Evolutionary conservation across 1,284 basidiomycete genomes (phyloP), one percentile per base, ranked within the genome.

Genomic region (Leccinum subrobustum): DNA sequence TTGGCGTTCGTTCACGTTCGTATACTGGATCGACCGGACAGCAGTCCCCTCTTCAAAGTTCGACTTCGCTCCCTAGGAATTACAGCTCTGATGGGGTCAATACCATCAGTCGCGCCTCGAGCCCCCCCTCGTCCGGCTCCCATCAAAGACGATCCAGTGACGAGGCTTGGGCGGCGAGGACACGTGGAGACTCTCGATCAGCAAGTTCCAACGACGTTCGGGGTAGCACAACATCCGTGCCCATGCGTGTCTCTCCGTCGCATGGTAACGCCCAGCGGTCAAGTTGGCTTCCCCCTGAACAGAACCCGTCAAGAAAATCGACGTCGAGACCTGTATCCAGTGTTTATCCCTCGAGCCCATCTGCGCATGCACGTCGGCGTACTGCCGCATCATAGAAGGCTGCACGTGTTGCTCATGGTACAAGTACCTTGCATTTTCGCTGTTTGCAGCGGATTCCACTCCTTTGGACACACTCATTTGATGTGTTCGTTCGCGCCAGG

Each of bases 141-240:
- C 70, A 75, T 50, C 67, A 72, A 37, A 73, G 71, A 47, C 72
- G 59, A 20, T 67, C 74, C 51, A 75, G 71, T 51, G 73, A 74
- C 52, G 71, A 75, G n/a, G 58, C 64, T 48, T 60, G 60, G 23
- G 39, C 56, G 56, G 51, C 52, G 25, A 74, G 33, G 35, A 12
- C 60, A 5, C 37, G 9, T 4, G 57, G 60, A 39, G 60, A 64
- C 55, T 29, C 57, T 39, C 70, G 65, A 29, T 50, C 59, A 5
- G 63, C 63, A 37, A 70, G 63, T 18, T 60, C 69, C 14, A 48
- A n/a, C 25, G 63, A 72, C 42, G 63, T 63, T 55, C 64, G 63
- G 14, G 60, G 52, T n/a, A 51, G 60, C 37, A 63, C 59, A 37
- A 20, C 58, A 16, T 56, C 63, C n/a, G 31, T 60, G 14, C 53